A percentile compares a stretch with the other conserved stretches of the same genome.
These are phyloP conservation scores for Gautieria morchelliformis DNA, from an alignment of 768 basidiomycete species.

Conservation along the genomic window DNA sequence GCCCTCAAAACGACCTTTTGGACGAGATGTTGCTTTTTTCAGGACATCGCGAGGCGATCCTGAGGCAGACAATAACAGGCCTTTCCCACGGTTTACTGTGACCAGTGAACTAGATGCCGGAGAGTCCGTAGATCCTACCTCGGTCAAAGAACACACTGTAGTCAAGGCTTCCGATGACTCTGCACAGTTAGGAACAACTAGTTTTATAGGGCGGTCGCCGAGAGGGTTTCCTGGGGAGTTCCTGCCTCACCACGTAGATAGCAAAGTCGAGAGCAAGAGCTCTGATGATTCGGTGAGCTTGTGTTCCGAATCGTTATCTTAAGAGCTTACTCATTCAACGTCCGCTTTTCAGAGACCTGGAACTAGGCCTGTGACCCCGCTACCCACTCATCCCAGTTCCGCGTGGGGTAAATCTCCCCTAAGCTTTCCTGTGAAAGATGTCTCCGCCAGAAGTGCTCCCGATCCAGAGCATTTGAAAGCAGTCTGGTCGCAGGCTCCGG, in stretches of 20 bases:
- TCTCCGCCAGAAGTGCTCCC: conserved; percentile 48
- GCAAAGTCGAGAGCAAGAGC: conserved; percentile 38
- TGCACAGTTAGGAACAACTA: not conserved
- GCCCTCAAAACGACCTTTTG: not conserved
- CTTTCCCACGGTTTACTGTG: conserved; percentile 64
- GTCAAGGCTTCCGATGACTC: not conserved
- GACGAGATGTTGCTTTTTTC: conserved; percentile 1
- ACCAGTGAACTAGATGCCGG: conserved; percentile 58
- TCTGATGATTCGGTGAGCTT: conserved; percentile 46
- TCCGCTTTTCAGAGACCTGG: conserved; percentile 30
- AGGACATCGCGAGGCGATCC: conserved; percentile 17
- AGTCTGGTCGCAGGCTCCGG: conserved; percentile 73
- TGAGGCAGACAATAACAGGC: conserved; percentile 18
- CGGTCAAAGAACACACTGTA: not conserved
- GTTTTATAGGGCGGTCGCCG: not conserved
- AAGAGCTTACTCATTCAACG: conserved; percentile 26
- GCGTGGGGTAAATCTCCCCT: conserved; percentile 31
- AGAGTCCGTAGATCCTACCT: not conserved
- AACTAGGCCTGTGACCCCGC: conserved; percentile 27
- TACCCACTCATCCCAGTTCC: conserved; percentile 6
- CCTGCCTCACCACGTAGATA: conserved; percentile 21
- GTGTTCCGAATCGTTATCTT: not conserved
- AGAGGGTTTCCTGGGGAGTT: conserved; percentile 1
- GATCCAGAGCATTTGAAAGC: conserved; percentile 82
- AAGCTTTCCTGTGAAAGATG: conserved; percentile 54